Evolutionary conservation across 176 grass and related monocot genomes (phyloP).

Genomic region (Juncus inflexus): DNA sequence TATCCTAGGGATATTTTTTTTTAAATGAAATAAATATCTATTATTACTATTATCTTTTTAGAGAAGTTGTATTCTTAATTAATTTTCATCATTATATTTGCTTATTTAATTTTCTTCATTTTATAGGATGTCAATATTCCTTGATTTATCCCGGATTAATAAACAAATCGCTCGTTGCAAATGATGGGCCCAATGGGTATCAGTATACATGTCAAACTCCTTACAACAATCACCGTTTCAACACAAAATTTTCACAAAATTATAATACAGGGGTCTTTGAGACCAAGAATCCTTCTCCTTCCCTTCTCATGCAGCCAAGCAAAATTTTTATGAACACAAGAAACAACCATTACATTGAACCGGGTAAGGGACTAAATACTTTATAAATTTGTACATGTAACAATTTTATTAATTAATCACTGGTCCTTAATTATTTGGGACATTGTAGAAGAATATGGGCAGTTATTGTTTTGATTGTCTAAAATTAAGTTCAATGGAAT

Average conservation of each 20-base stretch:
- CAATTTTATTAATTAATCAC: background rate
- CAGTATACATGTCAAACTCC: constrained; percentile 1
- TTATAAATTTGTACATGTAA: no score
- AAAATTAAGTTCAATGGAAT: background rate
- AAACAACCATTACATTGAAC: background rate
- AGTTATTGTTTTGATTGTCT: background rate
- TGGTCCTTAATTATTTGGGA: background rate
- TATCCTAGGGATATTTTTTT: background rate
- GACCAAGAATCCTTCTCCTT: constrained; percentile 17
- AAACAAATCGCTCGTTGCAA: background rate
- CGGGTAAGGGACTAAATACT: constrained; percentile 6
- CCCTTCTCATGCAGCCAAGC: background rate
- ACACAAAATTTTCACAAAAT: constrained; percentile 28
- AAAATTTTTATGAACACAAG: constrained; percentile 1
- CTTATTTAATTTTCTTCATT: background rate
- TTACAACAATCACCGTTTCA: constrained; percentile 24
- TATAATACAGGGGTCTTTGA: constrained; percentile 21
- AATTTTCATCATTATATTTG: constrained; percentile 14
- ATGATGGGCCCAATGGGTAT: constrained; percentile 11
- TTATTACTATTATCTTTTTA: background rate
- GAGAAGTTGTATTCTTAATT: background rate
- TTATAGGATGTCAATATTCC: background rate
- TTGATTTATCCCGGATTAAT: background rate
- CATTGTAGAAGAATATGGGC: background rate
- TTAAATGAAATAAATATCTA: background rate